A percentile compares a stretch with the other conserved stretches of the same genome.
phyloP scores from a whole-genome alignment of 345 rosid species.

The Arabidopsis thaliana region TAIR10.1 NC_003074.8:21661501-21662000 shows the following conservation, averaged over 20 bases:
- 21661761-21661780: constrained; percentile 87
- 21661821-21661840: constrained; percentile 22
- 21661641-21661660: constrained; percentile 77
- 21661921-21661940: constrained; percentile 87
- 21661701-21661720: not conserved
- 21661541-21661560: constrained; percentile 65
- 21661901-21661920: constrained; percentile 95
- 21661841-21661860: constrained; percentile 17
- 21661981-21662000: constrained; percentile 89
- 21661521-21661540: constrained; percentile 23
- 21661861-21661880: constrained; percentile 17
- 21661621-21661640: constrained; percentile 92
- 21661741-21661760: constrained; percentile 99
- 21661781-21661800: constrained; percentile 98
- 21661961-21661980: constrained; percentile 93
- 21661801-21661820: constrained; percentile 29
- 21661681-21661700: constrained; percentile 1
- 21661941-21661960: constrained; percentile 89
- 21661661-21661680: constrained; percentile 3
- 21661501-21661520: constrained; percentile 11
- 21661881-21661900: not conserved
- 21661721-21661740: constrained; percentile 16
- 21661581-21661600: constrained; percentile 99
- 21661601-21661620: constrained; percentile 94
- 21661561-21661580: constrained; percentile 93